Evolutionary conservation across 805 yeast species (phyloP), one percentile per base, ranked within the genome.

Genomic region (Candida bentonensis): DNA sequence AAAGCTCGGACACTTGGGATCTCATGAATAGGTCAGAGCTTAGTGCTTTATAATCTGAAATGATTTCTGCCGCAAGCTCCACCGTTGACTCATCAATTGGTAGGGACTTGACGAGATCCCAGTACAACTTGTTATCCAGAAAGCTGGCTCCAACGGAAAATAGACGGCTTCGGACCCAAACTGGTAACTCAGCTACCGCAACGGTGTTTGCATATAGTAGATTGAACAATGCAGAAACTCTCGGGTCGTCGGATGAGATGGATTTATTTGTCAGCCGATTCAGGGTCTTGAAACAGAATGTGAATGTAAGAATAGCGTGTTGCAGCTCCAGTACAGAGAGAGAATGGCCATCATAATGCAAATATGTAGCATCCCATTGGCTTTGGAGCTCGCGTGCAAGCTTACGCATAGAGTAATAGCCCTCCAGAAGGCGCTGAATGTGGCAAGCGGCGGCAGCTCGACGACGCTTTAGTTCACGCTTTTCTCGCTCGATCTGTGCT

Each of bases 401-500:
- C 4, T 40, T 23, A 22, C 53, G 51, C 20, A 64, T 55, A 5
- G 64, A 67, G 3, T 70, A 42, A 44, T 63, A 63, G 17, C 68
- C 57, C 21, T 78, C 61, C 7, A 76, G 64, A 11, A 64, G 56
- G 2, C 65, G 53, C 54, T 82, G 89, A 28, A 88, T 58, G 4
- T 59, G 44, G 1, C 51, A 45, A 0, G 76, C 77, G 1, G 84
- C 73, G 28, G 60, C 64, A 33, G 69, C 73, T 42, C 68, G 71
- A 13, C 58, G 53, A 21, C 83, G 68, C 15, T 64, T 70, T 25
- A 64, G 58, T 46, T 82, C 87, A 46, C 96, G 70, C 47, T 70
- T 71, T 46, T 68, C 70, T 33, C 96, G 68, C 48, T 83, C 86
- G 33, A 64, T 63, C 51, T 75, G 74, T 3, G 94, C 78, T 50